Evolutionary conservation across 768 basidiomycete species (phyloP), one percentile per base, ranked within the genome.

Genomic region (Serpula lacrymans): DNA sequence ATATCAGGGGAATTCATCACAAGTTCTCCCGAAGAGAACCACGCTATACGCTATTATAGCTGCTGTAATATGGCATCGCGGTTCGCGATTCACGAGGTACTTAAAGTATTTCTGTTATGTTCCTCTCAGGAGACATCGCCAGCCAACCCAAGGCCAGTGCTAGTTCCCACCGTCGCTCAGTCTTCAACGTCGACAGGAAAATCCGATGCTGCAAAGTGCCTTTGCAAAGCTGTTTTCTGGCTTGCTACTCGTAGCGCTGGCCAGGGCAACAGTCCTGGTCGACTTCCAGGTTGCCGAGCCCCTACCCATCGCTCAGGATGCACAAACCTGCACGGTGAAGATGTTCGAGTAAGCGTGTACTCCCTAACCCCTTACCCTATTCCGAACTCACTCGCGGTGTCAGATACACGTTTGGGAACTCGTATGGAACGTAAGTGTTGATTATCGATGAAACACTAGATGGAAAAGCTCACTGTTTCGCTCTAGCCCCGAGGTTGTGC

Each of bases 271-370:
- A 17, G 58, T 53, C 10, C 59, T 74, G n/a, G 68, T 72, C 28
- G 66, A 78, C 55, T 88, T 88, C 54, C 84, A 87, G 56, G 83
- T 88, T 39, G 69, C 80, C 8, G 78, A 88, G 47, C 84, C 87
- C 4, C 82, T 82, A 10, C 73, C 79, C 3, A 66, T 88, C n/a
- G 84, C 87, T 9, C 57, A 61, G 33, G 62, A 75, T 51, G 71
- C 69, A 12, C 73, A 78, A 49, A 69, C 77, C 51, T 88, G 87
- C 52, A 85, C 82, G 1, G 62, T 78, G 13, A 65, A 77, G 59
- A 69, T 88, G 37, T 60, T 88, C 12, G 68, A 81, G 82, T 85
- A 46, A 52, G 74, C 61, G 16, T 36, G 41, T 40, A 37, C 35
- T 17, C 34, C 28, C 4, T 25, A 44, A 14, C 8, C 17, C 34